Evolutionary conservation across 2,329 filamentous ascomycete genomes (phyloP).

Genomic region (Periconia sp.): DNA sequence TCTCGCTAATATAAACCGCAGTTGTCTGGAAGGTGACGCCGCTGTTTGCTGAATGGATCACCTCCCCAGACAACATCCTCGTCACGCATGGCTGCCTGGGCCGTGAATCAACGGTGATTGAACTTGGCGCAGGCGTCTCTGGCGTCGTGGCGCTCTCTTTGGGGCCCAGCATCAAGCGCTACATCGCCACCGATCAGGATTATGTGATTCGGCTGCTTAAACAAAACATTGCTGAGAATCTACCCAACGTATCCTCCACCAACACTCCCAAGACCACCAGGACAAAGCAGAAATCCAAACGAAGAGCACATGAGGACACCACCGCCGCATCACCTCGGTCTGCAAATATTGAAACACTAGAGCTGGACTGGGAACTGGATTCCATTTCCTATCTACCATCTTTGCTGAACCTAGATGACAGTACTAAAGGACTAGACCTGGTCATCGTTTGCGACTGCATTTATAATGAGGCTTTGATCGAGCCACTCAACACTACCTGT

Average conservation of each 20-base stretch:
- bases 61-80: conserved; percentile 64
- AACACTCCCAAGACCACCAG: conserved; percentile 10
- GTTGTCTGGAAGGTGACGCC: conserved; percentile 93
- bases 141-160: conserved; percentile 74
- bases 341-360: conserved; percentile 59
- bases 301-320: not conserved
- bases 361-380: conserved; percentile 81
- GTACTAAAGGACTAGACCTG: conserved; percentile 59
- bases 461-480: conserved; percentile 86
- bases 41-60: conserved; percentile 78
- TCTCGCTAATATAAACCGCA: conserved; percentile 36
- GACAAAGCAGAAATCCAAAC: conserved; percentile 11
- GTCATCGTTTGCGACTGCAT: conserved; percentile 91
- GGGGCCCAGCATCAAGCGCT: conserved; percentile 61
- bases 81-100: conserved; percentile 58
- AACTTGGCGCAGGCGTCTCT: conserved; percentile 87
- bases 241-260: conserved; percentile 12
- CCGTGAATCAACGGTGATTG: conserved; percentile 54
- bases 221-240: conserved; percentile 72
- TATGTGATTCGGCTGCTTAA: conserved; percentile 80
- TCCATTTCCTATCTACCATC: conserved; percentile 51
- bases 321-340: not conserved
- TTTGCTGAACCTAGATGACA: conserved; percentile 43
- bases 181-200: conserved; percentile 83
- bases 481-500: conserved; percentile 80